Conservation (phyloP, 106 monocot species). For the Dendrobium chrysotoxum region DNA sequence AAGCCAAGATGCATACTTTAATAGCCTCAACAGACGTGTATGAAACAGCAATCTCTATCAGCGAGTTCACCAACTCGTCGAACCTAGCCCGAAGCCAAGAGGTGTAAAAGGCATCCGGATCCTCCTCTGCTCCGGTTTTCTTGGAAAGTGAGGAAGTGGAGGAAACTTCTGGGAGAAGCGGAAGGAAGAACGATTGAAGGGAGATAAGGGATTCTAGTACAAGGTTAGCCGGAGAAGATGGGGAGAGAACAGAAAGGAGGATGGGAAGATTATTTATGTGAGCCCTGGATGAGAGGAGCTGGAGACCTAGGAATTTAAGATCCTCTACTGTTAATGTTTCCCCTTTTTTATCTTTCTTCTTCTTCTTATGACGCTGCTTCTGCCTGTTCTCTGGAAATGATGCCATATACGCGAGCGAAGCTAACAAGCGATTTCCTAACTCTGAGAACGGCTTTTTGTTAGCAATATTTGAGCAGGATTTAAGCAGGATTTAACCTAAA, state of each 20-base stretch:
- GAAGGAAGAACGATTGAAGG: constrained; percentile 79
- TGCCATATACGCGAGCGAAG: neutral
- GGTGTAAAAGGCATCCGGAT: constrained; percentile 56
- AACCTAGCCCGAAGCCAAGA: constrained; percentile 63
- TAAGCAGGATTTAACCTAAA: neutral
- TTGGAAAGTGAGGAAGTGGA: constrained; percentile 13
- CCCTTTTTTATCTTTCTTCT: neutral
- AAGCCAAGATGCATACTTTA: constrained; percentile 25
- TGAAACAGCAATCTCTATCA: constrained; percentile 46
- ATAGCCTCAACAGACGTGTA: constrained; percentile 26
- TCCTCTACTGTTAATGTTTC: constrained; percentile 37
- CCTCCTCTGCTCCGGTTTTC: constrained; percentile 12
- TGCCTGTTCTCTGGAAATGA: neutral
- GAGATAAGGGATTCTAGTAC: constrained; percentile 67
- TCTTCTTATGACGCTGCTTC: constrained; percentile 3
- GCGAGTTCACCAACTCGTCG: constrained; percentile 47
- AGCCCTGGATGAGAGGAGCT: constrained; percentile 61
- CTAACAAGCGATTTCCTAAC: neutral
- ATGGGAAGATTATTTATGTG: constrained; percentile 84
- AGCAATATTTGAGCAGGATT: neutral
- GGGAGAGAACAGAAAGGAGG: constrained; percentile 57
- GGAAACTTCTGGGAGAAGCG: constrained; percentile 63
- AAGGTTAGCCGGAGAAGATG: constrained; percentile 39
- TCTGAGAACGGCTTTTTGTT: neutral
- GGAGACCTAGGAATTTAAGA: constrained; percentile 36